These are phyloP conservation scores for Exophiala spinifera DNA, from an alignment of 2,329 filamentous ascomycete genomes.

Conservation along the genomic window DNA sequence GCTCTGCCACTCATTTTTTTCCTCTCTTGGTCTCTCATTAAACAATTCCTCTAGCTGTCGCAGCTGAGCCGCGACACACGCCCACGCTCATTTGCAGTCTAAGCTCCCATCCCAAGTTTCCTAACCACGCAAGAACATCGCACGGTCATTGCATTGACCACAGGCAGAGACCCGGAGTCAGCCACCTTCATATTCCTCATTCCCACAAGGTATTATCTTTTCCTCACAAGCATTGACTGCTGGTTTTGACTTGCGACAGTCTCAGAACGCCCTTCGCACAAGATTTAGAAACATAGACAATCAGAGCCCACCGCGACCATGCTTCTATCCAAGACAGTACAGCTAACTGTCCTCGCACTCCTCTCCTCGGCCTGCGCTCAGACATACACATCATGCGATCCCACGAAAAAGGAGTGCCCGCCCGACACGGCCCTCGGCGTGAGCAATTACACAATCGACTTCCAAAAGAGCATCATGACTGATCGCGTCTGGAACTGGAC, in stretches of 20 bases:
- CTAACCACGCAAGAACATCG: not conserved
- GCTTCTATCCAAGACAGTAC: constrained; percentile 8
- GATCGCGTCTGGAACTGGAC: constrained; percentile 65
- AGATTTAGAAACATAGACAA: not conserved
- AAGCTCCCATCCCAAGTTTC: not conserved
- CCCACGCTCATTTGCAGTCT: not conserved
- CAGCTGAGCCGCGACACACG: not conserved
- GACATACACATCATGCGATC: constrained; percentile 74
- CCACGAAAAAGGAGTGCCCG: constrained; percentile 67
- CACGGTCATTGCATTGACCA: not conserved
- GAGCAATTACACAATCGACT: constrained; percentile 47
- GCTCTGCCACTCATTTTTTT: not conserved
- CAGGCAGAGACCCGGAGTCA: not conserved
- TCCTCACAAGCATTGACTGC: not conserved
- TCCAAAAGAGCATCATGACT: constrained; percentile 55
- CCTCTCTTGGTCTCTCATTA: not conserved
- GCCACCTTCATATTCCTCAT: not conserved
- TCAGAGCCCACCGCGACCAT: constrained; percentile 9
- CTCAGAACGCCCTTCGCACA: not conserved
- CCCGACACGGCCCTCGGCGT: constrained; percentile 68
- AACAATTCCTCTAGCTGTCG: not conserved
- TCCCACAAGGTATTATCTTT: not conserved
- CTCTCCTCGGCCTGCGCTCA: constrained; percentile 61
- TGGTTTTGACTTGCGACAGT: not conserved
- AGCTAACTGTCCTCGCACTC: constrained; percentile 36